A percentile compares a stretch with the other conserved stretches of the same genome.
phyloP scores from a whole-genome alignment of 176 grass and related monocot species.

The Melocanna baccifera region DNA sequence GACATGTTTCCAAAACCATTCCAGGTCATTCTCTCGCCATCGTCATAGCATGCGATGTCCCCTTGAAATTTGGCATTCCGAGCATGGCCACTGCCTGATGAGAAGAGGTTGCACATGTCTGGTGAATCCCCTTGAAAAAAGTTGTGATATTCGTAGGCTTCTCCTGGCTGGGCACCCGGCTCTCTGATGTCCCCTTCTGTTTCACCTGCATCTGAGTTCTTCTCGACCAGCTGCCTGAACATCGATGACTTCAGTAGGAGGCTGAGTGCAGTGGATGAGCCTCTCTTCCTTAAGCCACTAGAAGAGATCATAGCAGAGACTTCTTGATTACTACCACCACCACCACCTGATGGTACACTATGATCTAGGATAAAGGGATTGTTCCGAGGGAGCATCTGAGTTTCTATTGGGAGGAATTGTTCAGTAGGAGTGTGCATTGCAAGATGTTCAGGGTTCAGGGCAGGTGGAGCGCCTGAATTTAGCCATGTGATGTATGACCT shows the following conservation, averaged over 20 bases:
- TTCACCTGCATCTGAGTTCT: slow-evolving; percentile 37
- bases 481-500: slow-evolving; percentile 73
- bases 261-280: slow-evolving; percentile 49
- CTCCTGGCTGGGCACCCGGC: background rate
- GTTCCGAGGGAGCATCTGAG: slow-evolving; percentile 15
- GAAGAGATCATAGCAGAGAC: background rate
- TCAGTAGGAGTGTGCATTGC: slow-evolving; percentile 11
- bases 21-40: slow-evolving; percentile 23
- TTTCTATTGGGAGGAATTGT: background rate
- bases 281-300: slow-evolving; percentile 21
- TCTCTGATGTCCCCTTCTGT: background rate
- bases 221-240: slow-evolving; percentile 67
- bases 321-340: slow-evolving; percentile 20
- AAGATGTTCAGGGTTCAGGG: slow-evolving; percentile 9
- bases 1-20: slow-evolving; percentile 23
- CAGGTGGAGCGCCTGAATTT: slow-evolving; percentile 26
- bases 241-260: slow-evolving; percentile 71
- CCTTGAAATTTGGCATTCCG: background rate
- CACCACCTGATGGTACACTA: background rate
- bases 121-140: slow-evolving; percentile 30
- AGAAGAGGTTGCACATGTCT: slow-evolving; percentile 30
- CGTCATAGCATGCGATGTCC: background rate
- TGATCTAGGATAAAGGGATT: slow-evolving; percentile 33
- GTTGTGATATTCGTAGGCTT: slow-evolving; percentile 35
- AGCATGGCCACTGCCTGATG: background rate